Evolutionary conservation across 1,284 basidiomycete species (phyloP), one percentile per base, ranked within the genome.

Genomic region (Trichosporon sp.): DNA sequence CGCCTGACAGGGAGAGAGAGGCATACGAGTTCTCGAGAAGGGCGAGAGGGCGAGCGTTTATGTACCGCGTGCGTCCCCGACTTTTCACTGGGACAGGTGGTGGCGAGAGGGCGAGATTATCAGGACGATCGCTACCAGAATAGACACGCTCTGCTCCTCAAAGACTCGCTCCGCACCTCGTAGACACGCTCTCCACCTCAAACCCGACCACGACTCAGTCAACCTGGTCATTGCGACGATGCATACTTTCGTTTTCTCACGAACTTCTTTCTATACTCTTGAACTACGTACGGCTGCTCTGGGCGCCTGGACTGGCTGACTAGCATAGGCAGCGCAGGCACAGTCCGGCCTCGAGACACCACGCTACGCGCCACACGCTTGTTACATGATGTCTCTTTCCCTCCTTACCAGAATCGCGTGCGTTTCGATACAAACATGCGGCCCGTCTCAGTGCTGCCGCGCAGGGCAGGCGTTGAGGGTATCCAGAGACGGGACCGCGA

Each of bases 401-500:
- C 27, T 31, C 14, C 49, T 29, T 54, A 14, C 25, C 49, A 29
- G 27, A n/a, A 14, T n/a, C 49, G 21, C 25, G 46, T 52, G 29
- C 49, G 34, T 58, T 33, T 36, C 57, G 57, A 40, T 58, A 58
- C 57, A 58, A 58, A 58, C 34, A 58, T 40, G 57, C 27, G 49
- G 27, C 27, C n/a, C 49, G 57, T 10, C 49, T n/a, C 49, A 31
- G 16, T 54, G 29, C 27, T 27, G 27, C 16, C 49, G 49, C 27
- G 16, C 25, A 58, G 14, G 8, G 25, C 13, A 16, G 34, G 21
- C 19, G 36, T 25, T 16, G 57, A 34, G 56, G 32, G 57, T 40
- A 40, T 40, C n/a, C 16, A 37, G 23, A 27, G 56, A 14, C 46
- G 16, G 16, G 7, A 7, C 49, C 49, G 49, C 49, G 27, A 27